Evolutionary conservation across 164 flowering plant genomes (phyloP).

Genomic region (Magnolia changhungtana): DNA sequence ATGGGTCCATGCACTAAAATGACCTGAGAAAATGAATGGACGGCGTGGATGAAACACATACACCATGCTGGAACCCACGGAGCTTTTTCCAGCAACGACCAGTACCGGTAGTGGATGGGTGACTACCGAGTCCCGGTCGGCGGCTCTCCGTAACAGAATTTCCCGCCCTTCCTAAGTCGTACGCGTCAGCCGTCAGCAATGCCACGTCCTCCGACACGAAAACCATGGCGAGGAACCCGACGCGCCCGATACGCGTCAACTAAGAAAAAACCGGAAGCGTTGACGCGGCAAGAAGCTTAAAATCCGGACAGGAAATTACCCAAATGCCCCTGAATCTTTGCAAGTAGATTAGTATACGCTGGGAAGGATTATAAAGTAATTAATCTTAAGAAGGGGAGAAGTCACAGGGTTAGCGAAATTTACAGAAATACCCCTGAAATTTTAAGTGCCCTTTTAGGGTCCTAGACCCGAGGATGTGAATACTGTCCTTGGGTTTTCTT

Average conservation of each 20-base stretch:
- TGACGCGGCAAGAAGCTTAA: not conserved
- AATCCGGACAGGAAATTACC: not conserved
- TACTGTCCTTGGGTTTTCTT: no score
- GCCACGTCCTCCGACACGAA: not conserved
- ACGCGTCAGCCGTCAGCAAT: not conserved
- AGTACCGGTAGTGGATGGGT: not conserved
- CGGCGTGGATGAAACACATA: not conserved
- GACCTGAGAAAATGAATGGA: not conserved
- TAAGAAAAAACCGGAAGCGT: not conserved
- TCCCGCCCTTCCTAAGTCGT: no score
- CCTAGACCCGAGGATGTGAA: no score
- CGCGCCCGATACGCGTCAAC: not conserved
- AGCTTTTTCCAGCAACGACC: not conserved
- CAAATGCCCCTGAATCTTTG: not conserved
- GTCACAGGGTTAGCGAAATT: not conserved
- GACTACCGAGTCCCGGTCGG: not conserved
- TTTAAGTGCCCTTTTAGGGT: not conserved
- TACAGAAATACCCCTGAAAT: not conserved
- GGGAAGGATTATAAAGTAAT: no score
- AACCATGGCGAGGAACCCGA: not conserved
- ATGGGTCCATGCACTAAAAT: not conserved
- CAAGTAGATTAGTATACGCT: not conserved
- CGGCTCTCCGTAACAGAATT: no score
- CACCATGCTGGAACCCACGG: not conserved
- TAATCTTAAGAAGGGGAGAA: no score